Conservation (phyloP, 2,329 filamentous ascomycete genomes). For the Sclerotinia nivalis region DNA sequence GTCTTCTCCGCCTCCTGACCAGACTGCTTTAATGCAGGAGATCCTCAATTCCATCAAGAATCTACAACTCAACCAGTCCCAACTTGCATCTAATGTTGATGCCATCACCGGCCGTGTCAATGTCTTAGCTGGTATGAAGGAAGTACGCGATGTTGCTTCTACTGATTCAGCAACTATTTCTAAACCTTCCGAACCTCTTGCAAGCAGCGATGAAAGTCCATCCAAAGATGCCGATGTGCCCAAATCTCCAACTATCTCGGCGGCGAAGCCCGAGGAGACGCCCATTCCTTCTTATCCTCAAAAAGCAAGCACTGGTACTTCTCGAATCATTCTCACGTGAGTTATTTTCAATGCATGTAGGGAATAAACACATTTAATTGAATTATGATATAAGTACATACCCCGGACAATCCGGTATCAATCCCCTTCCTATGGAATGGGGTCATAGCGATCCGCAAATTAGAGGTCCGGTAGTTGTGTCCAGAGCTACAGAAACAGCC, state of each 20-base stretch:
- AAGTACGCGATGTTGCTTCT: conserved; percentile 52
- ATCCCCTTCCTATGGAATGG: conserved; percentile 88
- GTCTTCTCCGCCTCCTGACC: conserved; percentile 33
- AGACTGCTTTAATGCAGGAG: conserved; percentile 49
- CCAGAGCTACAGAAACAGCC: conserved; percentile 72
- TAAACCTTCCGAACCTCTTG: conserved; percentile 24
- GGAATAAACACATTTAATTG: neutral
- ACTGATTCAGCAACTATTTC: conserved; percentile 24
- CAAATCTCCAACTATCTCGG: conserved; percentile 39
- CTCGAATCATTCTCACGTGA: conserved; percentile 65
- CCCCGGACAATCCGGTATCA: conserved; percentile 89
- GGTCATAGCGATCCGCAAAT: conserved; percentile 72
- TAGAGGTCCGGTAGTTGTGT: conserved; percentile 87
- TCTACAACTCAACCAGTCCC: conserved; percentile 56
- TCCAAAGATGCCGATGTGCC: conserved; percentile 31
- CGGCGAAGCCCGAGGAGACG: conserved; percentile 32
- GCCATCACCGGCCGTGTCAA: conserved; percentile 63
- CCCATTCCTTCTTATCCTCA: conserved; percentile 30
- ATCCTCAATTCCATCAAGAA: conserved; percentile 56
- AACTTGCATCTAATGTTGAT: conserved; percentile 58
- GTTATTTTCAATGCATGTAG: conserved; percentile 25
- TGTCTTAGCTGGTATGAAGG: conserved; percentile 58
- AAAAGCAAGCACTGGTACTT: conserved; percentile 46
- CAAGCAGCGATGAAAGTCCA: conserved; percentile 25
- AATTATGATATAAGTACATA: conserved; percentile 61